A percentile compares a stretch with the other conserved stretches of the same genome.
Conservation (phyloP, 805 yeast species). For the Cephaloascus fragrans region DNA sequence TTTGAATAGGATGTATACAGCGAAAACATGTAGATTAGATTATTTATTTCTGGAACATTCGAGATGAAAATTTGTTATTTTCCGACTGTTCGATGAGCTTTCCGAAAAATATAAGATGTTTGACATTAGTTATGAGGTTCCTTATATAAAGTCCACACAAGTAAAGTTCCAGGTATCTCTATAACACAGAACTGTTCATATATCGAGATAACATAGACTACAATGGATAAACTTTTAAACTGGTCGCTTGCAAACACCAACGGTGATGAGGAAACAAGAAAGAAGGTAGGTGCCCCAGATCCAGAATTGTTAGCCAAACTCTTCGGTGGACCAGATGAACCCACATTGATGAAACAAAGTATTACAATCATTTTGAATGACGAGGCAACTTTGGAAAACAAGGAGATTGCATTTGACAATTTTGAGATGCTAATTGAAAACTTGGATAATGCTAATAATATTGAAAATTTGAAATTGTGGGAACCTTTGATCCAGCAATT, state of each 20-base stretch:
- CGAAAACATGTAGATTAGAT: no score
- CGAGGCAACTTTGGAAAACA: conserved; percentile 52
- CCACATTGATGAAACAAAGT: conserved; percentile 76
- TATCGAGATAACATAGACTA: no score
- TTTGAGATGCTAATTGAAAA: conserved; percentile 92
- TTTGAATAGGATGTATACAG: no score
- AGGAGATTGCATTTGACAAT: conserved; percentile 74
- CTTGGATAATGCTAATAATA: conserved; percentile 88
- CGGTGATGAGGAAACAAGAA: conserved; percentile 60
- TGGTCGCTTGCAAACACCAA: conserved; percentile 84
- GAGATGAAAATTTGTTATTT: no score
- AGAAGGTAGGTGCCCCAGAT: conserved; percentile 60
- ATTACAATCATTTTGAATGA: conserved; percentile 49
- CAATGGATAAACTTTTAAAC: conserved; percentile 82
- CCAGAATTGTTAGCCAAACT: conserved; percentile 72
- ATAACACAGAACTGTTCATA: no score
- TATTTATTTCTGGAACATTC: no score
- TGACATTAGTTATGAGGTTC: no score
- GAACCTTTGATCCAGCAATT: conserved; percentile 50
- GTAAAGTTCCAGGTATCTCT: no score
- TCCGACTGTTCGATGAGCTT: no score
- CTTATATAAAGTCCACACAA: no score
- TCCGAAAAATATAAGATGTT: no score
- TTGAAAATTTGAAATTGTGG: conserved; percentile 81
- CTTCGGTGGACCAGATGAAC: conserved; percentile 82